These are phyloP conservation scores for Termitomyces sp. DNA, from an alignment of 1,284 basidiomycete species.

Conservation along the genomic window DNA sequence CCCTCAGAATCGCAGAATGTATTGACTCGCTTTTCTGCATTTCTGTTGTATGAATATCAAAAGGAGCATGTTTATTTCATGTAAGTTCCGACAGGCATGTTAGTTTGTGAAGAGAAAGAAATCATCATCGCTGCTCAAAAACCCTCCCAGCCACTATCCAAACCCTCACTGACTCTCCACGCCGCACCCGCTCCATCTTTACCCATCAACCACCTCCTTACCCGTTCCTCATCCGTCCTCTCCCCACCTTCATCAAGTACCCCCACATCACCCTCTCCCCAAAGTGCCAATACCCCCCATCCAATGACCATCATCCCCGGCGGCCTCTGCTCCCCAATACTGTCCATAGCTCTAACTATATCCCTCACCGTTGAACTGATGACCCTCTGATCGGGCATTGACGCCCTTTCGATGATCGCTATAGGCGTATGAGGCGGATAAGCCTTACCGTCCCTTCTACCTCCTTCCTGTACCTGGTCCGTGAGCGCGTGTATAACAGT, in stretches of 20 bases:
- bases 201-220: conserved; percentile 52
- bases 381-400: conserved; percentile 87
- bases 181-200: conserved; percentile 27
- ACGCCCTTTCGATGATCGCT: conserved; percentile 90
- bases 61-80: not conserved
- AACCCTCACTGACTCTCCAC: conserved; percentile 60
- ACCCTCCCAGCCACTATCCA: conserved; percentile 47
- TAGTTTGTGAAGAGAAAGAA: not conserved
- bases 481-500: conserved; percentile 68
- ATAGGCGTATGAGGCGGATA: conserved; percentile 83
- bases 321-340: conserved; percentile 81
- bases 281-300: conserved; percentile 75
- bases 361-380: conserved; percentile 75
- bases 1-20: too few species aligned
- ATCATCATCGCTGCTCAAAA: conserved; percentile 9
- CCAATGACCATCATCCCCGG: conserved; percentile 96
- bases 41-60: not conserved
- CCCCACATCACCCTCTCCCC: conserved; percentile 46
- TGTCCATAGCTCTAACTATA: conserved; percentile 70
- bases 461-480: conserved; percentile 2
- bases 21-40: too few species aligned
- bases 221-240: conserved; percentile 43
- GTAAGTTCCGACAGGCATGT: not conserved
- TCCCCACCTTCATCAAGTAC: conserved; percentile 46
- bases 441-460: conserved; percentile 24